phyloP scores from a whole-genome alignment of 2,329 filamentous ascomycete genomes.

The Neopestalotiopsis clavispora region DNA sequence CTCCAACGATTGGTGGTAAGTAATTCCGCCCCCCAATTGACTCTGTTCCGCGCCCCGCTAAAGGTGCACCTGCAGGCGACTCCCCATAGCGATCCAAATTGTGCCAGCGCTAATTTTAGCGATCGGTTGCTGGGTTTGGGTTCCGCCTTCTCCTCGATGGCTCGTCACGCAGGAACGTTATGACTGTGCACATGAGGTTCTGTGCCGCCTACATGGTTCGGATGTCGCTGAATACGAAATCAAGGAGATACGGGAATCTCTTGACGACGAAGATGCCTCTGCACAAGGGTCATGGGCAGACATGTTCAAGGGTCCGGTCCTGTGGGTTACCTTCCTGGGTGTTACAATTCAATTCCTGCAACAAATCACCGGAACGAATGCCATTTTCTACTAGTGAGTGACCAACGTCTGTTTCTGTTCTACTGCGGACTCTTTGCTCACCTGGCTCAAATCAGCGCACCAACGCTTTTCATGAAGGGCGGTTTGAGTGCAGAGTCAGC shows the following conservation, averaged over 20 bases:
- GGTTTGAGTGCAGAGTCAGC: constrained; percentile 32
- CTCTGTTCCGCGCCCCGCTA: too few relatives aligned
- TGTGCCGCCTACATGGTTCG: constrained; percentile 23
- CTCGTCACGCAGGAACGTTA: constrained; percentile 24
- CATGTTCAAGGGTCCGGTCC: constrained; percentile 23
- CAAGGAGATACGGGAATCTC: constrained; percentile 41
- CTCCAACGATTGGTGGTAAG: constrained; percentile 35
- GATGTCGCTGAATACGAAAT: constrained; percentile 20
- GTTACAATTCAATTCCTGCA: constrained; percentile 26
- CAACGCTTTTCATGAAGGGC: constrained; percentile 27
- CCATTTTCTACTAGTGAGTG: constrained; percentile 25
- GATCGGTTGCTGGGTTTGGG: constrained; percentile 25
- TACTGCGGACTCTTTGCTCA: background rate
- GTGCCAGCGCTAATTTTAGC: constrained; percentile 32
- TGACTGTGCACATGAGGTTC: constrained; percentile 25
- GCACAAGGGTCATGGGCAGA: constrained; percentile 21
- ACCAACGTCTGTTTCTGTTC: background rate
- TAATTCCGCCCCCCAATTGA: background rate
- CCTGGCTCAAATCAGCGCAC: constrained; percentile 4
- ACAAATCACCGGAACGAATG: constrained; percentile 25
- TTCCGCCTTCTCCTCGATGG: constrained; percentile 25
- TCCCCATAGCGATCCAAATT: constrained; percentile 30
- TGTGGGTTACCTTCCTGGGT: constrained; percentile 24
- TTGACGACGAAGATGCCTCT: constrained; percentile 17
- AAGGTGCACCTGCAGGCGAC: constrained; percentile 18